phyloP scores from a whole-genome alignment of 2,329 filamentous ascomycete species.

The Sporothrix humicola region DNA sequence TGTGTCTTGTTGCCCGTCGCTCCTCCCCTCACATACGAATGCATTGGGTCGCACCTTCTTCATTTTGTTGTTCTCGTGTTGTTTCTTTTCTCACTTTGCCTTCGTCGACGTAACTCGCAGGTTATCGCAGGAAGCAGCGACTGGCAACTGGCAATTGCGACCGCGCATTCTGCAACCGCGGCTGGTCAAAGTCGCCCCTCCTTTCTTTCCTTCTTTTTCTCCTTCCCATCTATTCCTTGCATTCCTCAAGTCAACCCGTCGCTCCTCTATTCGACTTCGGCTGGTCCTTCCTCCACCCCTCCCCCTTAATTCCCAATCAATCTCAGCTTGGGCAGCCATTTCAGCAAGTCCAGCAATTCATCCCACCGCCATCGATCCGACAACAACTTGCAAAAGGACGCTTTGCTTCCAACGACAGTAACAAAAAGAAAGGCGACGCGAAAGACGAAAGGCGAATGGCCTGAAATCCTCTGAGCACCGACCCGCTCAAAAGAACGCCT shows the following conservation, averaged over 20 bases:
- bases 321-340: slow-evolving; percentile 33
- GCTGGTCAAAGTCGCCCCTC: slow-evolving; percentile 7
- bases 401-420: not conserved
- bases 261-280: slow-evolving; percentile 5
- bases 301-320: slow-evolving; percentile 25
- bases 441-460: not conserved
- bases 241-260: not conserved
- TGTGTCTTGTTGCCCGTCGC: not conserved
- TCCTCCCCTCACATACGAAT: slow-evolving; percentile 4
- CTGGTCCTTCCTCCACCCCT: slow-evolving; percentile 11
- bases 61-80: not conserved
- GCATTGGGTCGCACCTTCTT: slow-evolving; percentile 22
- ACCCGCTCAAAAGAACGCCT: too few relatives aligned
- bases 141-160: slow-evolving; percentile 22
- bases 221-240: slow-evolving; percentile 18
- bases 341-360: not conserved
- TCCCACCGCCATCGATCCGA: not conserved
- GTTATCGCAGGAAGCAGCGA: slow-evolving; percentile 12
- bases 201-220: slow-evolving; percentile 18
- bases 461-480: not conserved
- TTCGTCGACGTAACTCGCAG: not conserved
- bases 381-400: slow-evolving; percentile 11
- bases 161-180: slow-evolving; percentile 20
- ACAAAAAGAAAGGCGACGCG: not conserved
- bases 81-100: not conserved